Evolutionary conservation across 148 eudicot species (phyloP).

Genomic region (Vaccinium macrocarpon): DNA sequence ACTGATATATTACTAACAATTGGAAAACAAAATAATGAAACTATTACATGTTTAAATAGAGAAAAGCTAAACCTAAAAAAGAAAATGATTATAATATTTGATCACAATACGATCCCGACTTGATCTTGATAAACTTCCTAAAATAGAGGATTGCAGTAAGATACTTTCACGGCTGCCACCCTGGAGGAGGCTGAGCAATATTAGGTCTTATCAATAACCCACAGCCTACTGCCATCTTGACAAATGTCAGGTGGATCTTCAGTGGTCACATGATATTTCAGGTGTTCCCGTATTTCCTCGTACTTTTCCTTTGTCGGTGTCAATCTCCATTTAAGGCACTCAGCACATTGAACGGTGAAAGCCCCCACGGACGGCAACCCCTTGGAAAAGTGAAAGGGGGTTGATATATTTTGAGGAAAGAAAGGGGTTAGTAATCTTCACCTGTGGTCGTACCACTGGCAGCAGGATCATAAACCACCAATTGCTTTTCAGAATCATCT

Average conservation of each 20-base stretch:
- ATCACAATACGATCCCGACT: too few relatives aligned
- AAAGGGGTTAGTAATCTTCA: constrained; percentile 24
- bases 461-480: too few relatives aligned
- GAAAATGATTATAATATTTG: too few relatives aligned
- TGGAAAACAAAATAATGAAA: too few relatives aligned
- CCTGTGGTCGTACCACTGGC: constrained; percentile 14
- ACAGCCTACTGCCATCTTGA: constrained; percentile 81
- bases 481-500: constrained; percentile 48
- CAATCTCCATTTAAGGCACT: constrained; percentile 89
- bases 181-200: constrained; percentile 84
- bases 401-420: background rate
- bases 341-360: constrained; percentile 86
- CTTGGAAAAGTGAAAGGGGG: constrained; percentile 24
- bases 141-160: background rate
- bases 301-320: constrained; percentile 87
- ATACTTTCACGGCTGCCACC: constrained; percentile 41
- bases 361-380: constrained; percentile 73
- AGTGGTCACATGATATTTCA: constrained; percentile 42
- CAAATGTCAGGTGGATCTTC: constrained; percentile 65
- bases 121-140: too few relatives aligned
- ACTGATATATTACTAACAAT: too few relatives aligned
- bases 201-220: constrained; percentile 97
- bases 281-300: constrained; percentile 85
- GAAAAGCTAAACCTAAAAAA: too few relatives aligned
- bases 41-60: too few relatives aligned